phyloP scores from a whole-genome alignment of 169 alveolate genomes.

The Cystoisospora suis region DNA sequence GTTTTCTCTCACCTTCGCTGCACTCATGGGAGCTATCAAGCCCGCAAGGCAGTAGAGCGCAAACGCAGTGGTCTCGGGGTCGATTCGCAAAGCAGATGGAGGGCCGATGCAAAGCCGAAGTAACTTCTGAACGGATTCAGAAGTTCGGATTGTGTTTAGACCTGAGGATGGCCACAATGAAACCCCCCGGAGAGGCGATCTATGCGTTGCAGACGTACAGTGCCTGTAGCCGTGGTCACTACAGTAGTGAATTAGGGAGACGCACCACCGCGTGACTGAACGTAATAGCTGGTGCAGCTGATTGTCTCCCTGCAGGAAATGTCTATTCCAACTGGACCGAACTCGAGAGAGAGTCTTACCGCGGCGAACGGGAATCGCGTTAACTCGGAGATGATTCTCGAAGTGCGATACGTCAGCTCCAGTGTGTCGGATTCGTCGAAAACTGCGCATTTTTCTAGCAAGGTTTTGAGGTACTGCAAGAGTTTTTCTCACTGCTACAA shows the following conservation, averaged over 20 bases:
- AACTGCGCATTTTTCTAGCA: not conserved
- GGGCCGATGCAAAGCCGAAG: not conserved
- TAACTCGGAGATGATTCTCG: no score
- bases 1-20: no score
- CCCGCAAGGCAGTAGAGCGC: not conserved
- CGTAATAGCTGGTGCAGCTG: not conserved
- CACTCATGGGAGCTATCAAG: no score
- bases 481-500: no score
- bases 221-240: not conserved
- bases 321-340: no score
- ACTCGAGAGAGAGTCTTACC: no score
- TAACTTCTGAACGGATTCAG: not conserved
- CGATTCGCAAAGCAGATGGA: not conserved
- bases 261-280: not conserved
- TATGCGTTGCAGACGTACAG: not conserved
- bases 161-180: no score
- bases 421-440: slow-evolving; percentile 26
- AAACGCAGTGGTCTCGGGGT: not conserved
- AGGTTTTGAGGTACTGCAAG: not conserved
- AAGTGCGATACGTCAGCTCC: not conserved
- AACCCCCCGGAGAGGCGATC: no score
- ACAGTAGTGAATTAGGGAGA: not conserved
- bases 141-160: not conserved
- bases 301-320: not conserved
- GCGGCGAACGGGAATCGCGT: no score